A percentile compares a stretch with the other conserved stretches of the same genome.
Evolutionary conservation across 139 green algal genomes (phyloP).

Genomic region (Chlamydomonas asymmetrica): DNA sequence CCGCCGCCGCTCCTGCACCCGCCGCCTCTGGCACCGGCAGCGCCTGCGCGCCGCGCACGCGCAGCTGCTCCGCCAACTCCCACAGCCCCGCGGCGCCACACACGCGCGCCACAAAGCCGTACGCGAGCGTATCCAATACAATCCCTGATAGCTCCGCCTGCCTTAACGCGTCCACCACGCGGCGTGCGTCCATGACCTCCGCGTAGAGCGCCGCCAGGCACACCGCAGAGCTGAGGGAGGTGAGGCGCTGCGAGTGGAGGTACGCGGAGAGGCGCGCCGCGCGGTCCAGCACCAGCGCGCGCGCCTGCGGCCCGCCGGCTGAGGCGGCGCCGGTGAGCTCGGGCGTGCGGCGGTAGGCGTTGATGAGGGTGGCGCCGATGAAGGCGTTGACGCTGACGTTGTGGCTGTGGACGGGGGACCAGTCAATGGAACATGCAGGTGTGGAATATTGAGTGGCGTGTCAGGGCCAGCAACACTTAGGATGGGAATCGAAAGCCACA

Average conservation of each 20-base stretch:
- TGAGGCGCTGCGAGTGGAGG: background rate
- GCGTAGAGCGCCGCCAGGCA: constrained; percentile 12
- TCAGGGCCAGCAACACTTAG: no score
- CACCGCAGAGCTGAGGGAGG: background rate
- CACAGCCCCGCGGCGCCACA: constrained; percentile 6
- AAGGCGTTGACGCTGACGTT: constrained; percentile 28
- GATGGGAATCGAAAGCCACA: no score
- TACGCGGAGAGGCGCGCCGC: constrained; percentile 8
- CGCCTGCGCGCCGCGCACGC: background rate
- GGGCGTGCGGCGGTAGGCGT: constrained; percentile 40
- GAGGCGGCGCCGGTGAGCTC: constrained; percentile 6
- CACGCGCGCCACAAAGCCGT: background rate
- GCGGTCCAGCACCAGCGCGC: background rate
- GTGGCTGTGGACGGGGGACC: no score
- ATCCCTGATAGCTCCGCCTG: background rate
- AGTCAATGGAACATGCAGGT: no score
- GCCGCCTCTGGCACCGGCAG: constrained; percentile 1
- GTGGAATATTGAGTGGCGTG: no score
- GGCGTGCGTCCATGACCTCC: constrained; percentile 44
- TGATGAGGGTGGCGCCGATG: constrained; percentile 45
- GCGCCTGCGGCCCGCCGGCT: background rate
- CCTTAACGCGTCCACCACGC: background rate
- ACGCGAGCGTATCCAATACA: background rate
- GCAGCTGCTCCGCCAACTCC: constrained; percentile 4
- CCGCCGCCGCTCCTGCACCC: background rate